Conservation (phyloP, 176 grass and related monocot genomes). For the Lolium rigidum region DNA sequence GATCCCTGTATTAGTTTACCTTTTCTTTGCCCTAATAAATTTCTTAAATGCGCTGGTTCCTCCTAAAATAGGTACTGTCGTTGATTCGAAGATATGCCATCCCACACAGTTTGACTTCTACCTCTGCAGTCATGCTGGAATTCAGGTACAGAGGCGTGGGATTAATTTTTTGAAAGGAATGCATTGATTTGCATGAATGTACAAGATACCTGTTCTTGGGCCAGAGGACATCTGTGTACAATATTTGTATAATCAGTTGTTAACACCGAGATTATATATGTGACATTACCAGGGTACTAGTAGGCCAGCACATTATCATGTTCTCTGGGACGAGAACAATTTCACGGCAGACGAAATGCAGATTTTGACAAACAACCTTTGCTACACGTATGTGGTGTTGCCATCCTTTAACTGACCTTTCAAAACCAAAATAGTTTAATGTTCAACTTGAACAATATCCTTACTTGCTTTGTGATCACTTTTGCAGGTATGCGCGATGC, state of each 20-base stretch:
- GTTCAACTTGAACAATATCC: not conserved
- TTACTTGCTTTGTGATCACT: not conserved
- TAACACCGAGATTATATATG: not conserved
- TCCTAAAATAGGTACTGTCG: constrained; percentile 52
- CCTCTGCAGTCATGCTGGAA: constrained; percentile 70
- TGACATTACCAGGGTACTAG: constrained; percentile 62
- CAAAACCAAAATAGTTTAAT: not conserved
- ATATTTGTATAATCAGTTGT: not conserved
- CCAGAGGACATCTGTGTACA: not conserved
- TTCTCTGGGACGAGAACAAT: constrained; percentile 80
- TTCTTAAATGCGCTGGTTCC: not conserved
- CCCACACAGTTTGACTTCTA: constrained; percentile 75
- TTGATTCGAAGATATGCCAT: constrained; percentile 79
- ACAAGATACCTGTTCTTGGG: constrained; percentile 29
- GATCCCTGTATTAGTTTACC: not conserved
- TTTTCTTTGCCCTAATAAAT: not conserved
- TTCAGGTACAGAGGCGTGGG: constrained; percentile 46
- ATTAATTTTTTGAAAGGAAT: not conserved
- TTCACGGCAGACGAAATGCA: constrained; percentile 78
- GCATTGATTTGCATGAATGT: not conserved
- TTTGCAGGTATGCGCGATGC: constrained; percentile 67
- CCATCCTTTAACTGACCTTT: not conserved
- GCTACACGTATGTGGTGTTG: constrained; percentile 61
- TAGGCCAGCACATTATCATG: constrained; percentile 68
- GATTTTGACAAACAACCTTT: constrained; percentile 78